Percentiles rank a stretch among this genome's conserved stretches.
These are phyloP conservation scores for Neobulgaria alba DNA, from an alignment of 2,329 filamentous ascomycete genomes.

Conservation along the genomic window DNA sequence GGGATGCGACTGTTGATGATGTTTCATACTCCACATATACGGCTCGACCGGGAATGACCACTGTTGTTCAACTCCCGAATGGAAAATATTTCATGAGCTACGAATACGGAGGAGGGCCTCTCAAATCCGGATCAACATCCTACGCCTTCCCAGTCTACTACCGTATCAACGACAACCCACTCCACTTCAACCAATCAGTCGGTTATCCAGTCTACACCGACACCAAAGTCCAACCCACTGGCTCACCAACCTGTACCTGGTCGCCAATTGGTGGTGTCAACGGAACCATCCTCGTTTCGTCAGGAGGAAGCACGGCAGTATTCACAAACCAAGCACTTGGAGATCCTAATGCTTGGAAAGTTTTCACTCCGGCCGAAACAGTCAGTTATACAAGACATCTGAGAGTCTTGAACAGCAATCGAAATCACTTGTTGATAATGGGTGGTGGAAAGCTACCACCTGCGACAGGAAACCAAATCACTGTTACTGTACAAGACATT, in stretches of 20 bases:
- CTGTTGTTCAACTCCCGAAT: slow-evolving; percentile 45
- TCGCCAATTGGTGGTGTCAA: slow-evolving; percentile 22
- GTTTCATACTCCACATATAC: slow-evolving; percentile 54
- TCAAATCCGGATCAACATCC: slow-evolving; percentile 12
- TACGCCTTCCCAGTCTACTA: slow-evolving; percentile 27
- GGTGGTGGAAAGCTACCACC: slow-evolving; percentile 25
- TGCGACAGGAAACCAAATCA: slow-evolving; percentile 24
- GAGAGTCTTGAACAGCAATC: slow-evolving; percentile 20
- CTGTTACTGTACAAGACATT: slow-evolving; percentile 26
- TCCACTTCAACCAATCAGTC: slow-evolving; percentile 20
- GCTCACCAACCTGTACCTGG: slow-evolving; percentile 26
- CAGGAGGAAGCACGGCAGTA: slow-evolving; percentile 16
- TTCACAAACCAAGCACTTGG: slow-evolving; percentile 26
- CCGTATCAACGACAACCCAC: slow-evolving; percentile 24
- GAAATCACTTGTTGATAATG: slow-evolving; percentile 25
- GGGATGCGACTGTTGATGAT: slow-evolving; percentile 52
- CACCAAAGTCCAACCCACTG: slow-evolving; percentile 18
- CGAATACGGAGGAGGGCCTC: slow-evolving; percentile 34
- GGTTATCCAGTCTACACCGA: slow-evolving; percentile 21
- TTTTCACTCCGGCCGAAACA: slow-evolving; percentile 20
- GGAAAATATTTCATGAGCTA: slow-evolving; percentile 55
- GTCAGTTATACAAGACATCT: slow-evolving; percentile 24
- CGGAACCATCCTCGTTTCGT: slow-evolving; percentile 27
- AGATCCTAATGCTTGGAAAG: slow-evolving; percentile 22
- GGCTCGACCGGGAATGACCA: slow-evolving; percentile 61